A percentile compares a stretch with the other conserved stretches of the same genome.
phyloP scores from a whole-genome alignment of 371 early-diverging fungal species.

The Lichtheimia corymbifera region DNA sequence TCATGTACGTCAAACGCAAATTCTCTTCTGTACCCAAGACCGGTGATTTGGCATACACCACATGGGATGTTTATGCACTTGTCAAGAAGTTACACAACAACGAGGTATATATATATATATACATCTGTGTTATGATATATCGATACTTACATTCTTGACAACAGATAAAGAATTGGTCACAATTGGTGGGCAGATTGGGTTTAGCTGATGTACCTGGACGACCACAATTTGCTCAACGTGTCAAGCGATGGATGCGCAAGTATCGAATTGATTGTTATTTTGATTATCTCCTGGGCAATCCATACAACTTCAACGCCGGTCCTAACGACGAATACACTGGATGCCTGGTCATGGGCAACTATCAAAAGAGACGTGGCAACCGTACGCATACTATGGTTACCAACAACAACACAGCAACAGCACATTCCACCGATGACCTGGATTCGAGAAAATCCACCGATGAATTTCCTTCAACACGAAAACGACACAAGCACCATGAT shows the following conservation, averaged over 20 bases:
- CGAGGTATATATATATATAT: conserved; percentile 30
- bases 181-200: conserved; percentile 49
- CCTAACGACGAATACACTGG: conserved; percentile 35
- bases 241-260: conserved; percentile 54
- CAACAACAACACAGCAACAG: not conserved
- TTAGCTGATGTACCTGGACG: conserved; percentile 43
- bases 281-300: conserved; percentile 49
- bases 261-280: conserved; percentile 53
- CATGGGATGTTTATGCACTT: conserved; percentile 50
- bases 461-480: not conserved
- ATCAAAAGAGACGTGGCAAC: conserved; percentile 31
- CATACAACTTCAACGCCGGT: conserved; percentile 31
- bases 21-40: conserved; percentile 47
- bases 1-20: conserved; percentile 44
- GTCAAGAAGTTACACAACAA: conserved; percentile 43
- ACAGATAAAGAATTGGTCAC: conserved; percentile 56
- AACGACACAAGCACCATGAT: conserved; percentile 15
- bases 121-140: not conserved
- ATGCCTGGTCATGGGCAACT: conserved; percentile 49
- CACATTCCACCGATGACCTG: conserved; percentile 10
- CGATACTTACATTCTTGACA: too few relatives aligned
- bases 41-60: conserved; percentile 44
- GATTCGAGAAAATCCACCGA: conserved; percentile 17
- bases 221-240: conserved; percentile 53
- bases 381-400: not conserved